These are phyloP conservation scores for Cryphonectria parasitica DNA, from an alignment of 2,329 filamentous ascomycete species.

Conservation along the genomic window DNA sequence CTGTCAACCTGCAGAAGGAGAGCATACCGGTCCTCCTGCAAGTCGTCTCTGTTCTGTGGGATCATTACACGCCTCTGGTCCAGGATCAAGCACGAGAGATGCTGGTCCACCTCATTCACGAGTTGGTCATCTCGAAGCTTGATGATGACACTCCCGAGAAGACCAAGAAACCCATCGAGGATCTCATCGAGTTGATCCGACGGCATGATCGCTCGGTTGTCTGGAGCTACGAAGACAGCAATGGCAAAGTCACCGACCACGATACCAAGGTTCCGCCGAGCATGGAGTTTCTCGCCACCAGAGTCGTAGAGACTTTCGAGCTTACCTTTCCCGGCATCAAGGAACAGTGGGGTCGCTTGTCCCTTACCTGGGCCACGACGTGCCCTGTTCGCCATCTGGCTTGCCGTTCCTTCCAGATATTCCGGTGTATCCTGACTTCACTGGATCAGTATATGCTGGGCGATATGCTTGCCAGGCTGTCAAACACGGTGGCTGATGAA, in stretches of 20 bases:
- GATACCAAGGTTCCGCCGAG: constrained; percentile 81
- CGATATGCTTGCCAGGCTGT: constrained; percentile 93
- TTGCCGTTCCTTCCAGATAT: constrained; percentile 96
- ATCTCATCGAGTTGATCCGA: constrained; percentile 84
- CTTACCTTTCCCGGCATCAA: constrained; percentile 83
- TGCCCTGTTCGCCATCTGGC: constrained; percentile 94
- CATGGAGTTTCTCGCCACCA: constrained; percentile 82
- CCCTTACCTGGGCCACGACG: constrained; percentile 93
- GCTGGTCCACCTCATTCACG: constrained; percentile 96
- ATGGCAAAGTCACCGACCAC: constrained; percentile 73
- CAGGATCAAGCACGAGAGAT: constrained; percentile 97
- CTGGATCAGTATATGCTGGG: constrained; percentile 93
- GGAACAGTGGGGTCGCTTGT: constrained; percentile 88
- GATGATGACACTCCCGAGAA: constrained; percentile 67
- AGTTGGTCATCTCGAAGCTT: constrained; percentile 81
- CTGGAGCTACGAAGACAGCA: constrained; percentile 94
- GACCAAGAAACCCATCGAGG: constrained; percentile 78
- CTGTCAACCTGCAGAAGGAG: constrained; percentile 77
- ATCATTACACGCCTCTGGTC: constrained; percentile 92
- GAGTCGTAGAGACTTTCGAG: constrained; percentile 85
- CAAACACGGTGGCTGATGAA: constrained; percentile 95
- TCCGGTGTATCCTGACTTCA: constrained; percentile 88
- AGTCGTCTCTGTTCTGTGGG: constrained; percentile 92
- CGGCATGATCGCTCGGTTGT: constrained; percentile 82
- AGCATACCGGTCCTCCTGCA: constrained; percentile 86